A percentile compares a stretch with the other conserved stretches of the same genome.
phyloP scores from a whole-genome alignment of 345 rosid species.

The Arabidopsis arenosa region DNA sequence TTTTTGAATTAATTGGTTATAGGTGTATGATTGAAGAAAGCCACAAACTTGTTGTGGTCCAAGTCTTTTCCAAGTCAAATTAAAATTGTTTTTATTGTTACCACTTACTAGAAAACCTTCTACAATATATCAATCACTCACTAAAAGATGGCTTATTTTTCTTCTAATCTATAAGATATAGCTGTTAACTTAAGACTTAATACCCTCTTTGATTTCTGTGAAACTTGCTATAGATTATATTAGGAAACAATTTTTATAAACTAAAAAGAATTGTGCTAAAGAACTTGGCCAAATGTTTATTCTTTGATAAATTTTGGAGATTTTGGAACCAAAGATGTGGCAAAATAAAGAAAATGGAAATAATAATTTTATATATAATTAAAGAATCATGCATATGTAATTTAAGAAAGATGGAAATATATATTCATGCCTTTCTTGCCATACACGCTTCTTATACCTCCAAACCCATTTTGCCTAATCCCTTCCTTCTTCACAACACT shows the following conservation, averaged over 20 bases:
- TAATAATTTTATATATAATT: neutral
- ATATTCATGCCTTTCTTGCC: slow-evolving; percentile 51
- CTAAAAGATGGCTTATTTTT: neutral
- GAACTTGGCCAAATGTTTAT: slow-evolving; percentile 21
- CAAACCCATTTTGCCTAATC: slow-evolving; percentile 48
- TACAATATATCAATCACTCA: neutral
- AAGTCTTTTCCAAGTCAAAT: neutral
- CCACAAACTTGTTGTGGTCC: neutral
- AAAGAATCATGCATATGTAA: slow-evolving; percentile 42
- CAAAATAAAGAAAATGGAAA: slow-evolving; percentile 25
- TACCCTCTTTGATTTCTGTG: neutral
- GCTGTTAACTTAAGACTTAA: neutral
- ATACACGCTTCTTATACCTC: slow-evolving; percentile 47
- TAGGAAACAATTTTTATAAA: neutral
- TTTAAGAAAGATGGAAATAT: slow-evolving; percentile 34
- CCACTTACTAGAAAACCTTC: neutral
- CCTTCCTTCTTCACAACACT: slow-evolving; percentile 46
- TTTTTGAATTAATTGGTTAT: neutral
- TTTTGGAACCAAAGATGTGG: slow-evolving; percentile 8
- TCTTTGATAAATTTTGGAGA: neutral
- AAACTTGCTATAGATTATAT: neutral
- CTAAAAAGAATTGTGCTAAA: neutral
- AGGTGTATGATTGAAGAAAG: neutral
- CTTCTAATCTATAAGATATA: neutral
- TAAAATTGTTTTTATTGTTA: neutral